Percentiles rank a stretch among this genome's conserved stretches.
Evolutionary conservation across 768 basidiomycete species (phyloP).

Genomic region (Mycena epipterygia): DNA sequence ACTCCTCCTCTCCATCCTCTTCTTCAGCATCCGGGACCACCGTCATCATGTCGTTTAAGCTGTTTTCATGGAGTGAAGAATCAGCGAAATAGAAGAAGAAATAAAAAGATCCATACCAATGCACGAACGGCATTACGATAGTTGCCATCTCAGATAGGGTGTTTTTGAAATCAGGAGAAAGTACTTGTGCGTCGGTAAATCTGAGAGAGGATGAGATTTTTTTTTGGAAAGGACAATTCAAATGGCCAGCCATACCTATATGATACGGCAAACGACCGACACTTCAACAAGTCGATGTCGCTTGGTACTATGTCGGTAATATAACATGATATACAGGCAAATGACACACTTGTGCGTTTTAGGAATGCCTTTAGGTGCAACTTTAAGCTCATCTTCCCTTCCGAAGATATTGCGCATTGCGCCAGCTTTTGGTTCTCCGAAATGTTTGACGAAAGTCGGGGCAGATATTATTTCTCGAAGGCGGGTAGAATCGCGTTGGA

Average conservation of each 20-base stretch:
- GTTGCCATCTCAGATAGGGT: constrained; percentile 66
- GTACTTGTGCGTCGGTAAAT: constrained; percentile 82
- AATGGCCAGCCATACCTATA: constrained; percentile 60
- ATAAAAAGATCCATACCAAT: constrained; percentile 64
- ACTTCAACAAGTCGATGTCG: constrained; percentile 93
- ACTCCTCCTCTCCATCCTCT: constrained; percentile 41
- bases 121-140: constrained; percentile 82
- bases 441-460: constrained; percentile 80
- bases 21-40: constrained; percentile 54
- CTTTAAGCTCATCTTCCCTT: constrained; percentile 88
- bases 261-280: constrained; percentile 80
- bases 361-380: constrained; percentile 89
- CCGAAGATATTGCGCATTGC: constrained; percentile 86
- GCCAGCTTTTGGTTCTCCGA: constrained; percentile 80
- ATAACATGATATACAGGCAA: constrained; percentile 6
- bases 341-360: constrained; percentile 78
- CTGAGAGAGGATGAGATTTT: constrained; percentile 54
- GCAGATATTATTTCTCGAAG: constrained; percentile 77
- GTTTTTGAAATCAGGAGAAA: constrained; percentile 75
- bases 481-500: constrained; percentile 70
- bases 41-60: constrained; percentile 82
- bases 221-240: constrained; percentile 4
- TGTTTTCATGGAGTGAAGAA: constrained; percentile 43
- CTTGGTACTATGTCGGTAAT: constrained; percentile 48
- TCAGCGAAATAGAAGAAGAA: constrained; percentile 2